Percentiles rank a stretch among this genome's conserved stretches.
phyloP scores from a whole-genome alignment of 2,329 filamentous ascomycete genomes.

The Trichoderma atroviride region DNA sequence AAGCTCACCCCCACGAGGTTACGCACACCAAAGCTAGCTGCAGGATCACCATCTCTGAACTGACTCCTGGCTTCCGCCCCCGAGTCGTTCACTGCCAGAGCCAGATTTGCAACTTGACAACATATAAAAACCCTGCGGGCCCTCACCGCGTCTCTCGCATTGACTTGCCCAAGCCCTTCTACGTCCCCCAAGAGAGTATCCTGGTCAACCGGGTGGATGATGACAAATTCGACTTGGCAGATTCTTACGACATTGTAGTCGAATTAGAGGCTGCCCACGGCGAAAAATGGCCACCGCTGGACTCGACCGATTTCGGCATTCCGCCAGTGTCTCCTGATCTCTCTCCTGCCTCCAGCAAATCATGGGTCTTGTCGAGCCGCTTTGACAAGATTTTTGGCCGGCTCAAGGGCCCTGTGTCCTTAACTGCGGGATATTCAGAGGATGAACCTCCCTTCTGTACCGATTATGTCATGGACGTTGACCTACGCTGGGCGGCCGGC shows the following conservation, averaged over 20 bases:
- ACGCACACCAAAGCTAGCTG: constrained; percentile 42
- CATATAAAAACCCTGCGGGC: constrained; percentile 52
- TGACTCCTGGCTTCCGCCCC: constrained; percentile 38
- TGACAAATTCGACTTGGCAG: constrained; percentile 50
- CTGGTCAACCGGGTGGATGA: constrained; percentile 53
- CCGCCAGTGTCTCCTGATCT: constrained; percentile 29
- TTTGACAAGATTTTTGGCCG: constrained; percentile 48
- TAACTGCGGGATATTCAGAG: constrained; percentile 35
- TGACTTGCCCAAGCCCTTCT: constrained; percentile 53
- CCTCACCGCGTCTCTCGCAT: constrained; percentile 52
- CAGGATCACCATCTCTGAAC: constrained; percentile 44
- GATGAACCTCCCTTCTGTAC: constrained; percentile 39
- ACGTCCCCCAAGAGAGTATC: constrained; percentile 56
- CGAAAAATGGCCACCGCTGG: constrained; percentile 56
- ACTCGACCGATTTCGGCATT: constrained; percentile 41
- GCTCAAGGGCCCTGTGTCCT: constrained; percentile 41
- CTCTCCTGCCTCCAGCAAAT: constrained; percentile 32
- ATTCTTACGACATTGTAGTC: constrained; percentile 53
- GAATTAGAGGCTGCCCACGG: constrained; percentile 57
- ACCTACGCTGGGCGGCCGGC: constrained; percentile 51
- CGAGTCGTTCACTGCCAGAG: constrained; percentile 56
- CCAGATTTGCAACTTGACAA: constrained; percentile 56
- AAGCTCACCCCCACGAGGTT: constrained; percentile 37
- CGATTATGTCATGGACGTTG: constrained; percentile 53
- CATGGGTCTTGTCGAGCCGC: constrained; percentile 47